A percentile compares a stretch with the other conserved stretches of the same genome.
Evolutionary conservation across 345 rosid species (phyloP).

Genomic region (Populus euphratica): DNA sequence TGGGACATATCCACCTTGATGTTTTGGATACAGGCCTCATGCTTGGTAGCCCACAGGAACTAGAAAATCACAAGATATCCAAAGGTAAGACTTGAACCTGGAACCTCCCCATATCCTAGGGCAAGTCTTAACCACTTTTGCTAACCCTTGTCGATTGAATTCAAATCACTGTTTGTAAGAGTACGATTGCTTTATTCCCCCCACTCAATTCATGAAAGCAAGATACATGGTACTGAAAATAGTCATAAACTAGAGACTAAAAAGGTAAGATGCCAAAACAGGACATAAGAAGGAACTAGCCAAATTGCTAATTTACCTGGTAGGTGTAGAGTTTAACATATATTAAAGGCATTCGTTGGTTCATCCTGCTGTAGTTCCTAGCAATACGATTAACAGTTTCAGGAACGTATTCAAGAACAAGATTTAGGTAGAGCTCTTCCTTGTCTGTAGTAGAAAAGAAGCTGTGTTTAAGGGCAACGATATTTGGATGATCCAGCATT

Average conservation of each 20-base stretch:
- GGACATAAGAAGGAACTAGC: background rate
- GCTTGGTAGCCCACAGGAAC: background rate
- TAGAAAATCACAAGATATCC: background rate
- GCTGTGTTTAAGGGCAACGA: constrained; percentile 77
- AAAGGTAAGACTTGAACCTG: background rate
- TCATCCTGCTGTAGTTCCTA: constrained; percentile 71
- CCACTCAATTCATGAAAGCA: background rate
- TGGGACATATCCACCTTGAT: background rate
- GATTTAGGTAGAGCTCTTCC: constrained; percentile 92
- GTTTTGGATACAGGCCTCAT: background rate
- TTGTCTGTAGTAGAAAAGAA: constrained; percentile 93
- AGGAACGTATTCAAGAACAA: constrained; percentile 93
- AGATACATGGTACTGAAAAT: background rate
- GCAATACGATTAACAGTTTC: constrained; percentile 84
- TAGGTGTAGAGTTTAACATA: constrained; percentile 91
- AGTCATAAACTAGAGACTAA: background rate
- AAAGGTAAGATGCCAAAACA: background rate
- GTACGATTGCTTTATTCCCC: background rate
- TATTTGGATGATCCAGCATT: constrained; percentile 90
- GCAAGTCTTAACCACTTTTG: background rate
- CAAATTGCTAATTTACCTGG: constrained; percentile 49
- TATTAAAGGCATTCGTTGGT: constrained; percentile 85
- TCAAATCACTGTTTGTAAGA: background rate
- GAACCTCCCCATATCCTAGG: background rate
- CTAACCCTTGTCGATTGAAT: background rate